Evolutionary conservation across 2,329 filamentous ascomycete genomes (phyloP), one percentile per base, ranked within the genome.

Genomic region (Aspergillus fischeri): DNA sequence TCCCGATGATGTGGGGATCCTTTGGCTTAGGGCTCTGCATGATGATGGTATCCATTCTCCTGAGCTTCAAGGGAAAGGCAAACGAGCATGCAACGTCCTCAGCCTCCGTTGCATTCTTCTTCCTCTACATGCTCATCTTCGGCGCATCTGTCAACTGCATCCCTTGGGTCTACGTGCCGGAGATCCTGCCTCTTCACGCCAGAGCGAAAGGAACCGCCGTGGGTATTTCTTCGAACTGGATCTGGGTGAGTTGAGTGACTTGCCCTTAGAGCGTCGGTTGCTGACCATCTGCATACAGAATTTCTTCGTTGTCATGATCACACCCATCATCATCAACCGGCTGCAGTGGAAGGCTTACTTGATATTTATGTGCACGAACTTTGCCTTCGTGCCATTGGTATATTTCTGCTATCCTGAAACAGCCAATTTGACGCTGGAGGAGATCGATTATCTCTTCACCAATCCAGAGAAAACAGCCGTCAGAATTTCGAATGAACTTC

Each of bases 121-220:
- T 81, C 67, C 29, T 71, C 52, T 75, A 72, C 54, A 77, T 77
- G 74, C 64, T 76, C 6, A 72, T 75, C 21, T 77, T 76, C 52
- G 77, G 77, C 3, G 74, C 75, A 4, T 74, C 73, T 3, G 74
- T 75, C 4, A 81, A 80, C 55, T 78, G 75, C 48, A 77, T 81
- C 8, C 79, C 79, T 0, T 81, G 79, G 79, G 75, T 79, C 0
- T 79, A 79, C 58, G 76, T 78, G 0, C 77, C 79, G 0, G 78
- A 82, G 58, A 81, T 83, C 35, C 62, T 82, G 2, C 80, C 80
- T 0, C 70, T 81, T 1, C 77, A 80, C 56, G 78, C 78, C 3
- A 70, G 80, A 42, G 75, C 79, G 1, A 80, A 81, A 60, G 80
- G 80, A 1, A 80, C 77, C 0, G 78, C 80, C 7, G 58, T 63